Percentiles rank a stretch among this genome's conserved stretches.
Evolutionary conservation across 345 rosid species (phyloP).

Genomic region (Acer negundo): DNA sequence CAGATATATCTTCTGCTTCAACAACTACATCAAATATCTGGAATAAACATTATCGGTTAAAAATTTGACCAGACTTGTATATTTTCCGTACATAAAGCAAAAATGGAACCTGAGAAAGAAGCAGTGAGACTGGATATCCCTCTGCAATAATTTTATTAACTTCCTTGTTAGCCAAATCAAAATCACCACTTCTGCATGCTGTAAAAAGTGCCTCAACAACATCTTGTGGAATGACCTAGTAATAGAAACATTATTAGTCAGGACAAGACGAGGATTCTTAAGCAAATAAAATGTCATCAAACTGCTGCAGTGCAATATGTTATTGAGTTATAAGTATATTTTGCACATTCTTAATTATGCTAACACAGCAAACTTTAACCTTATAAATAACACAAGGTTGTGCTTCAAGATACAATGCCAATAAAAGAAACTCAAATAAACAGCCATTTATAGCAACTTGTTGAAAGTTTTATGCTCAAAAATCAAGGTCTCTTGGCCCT

Average conservation of each 20-base stretch:
- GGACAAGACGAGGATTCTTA: not conserved
- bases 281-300: not conserved
- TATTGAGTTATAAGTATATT: not conserved
- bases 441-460: not conserved
- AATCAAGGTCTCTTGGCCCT: not conserved
- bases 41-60: slow-evolving; percentile 25
- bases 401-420: not conserved
- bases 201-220: slow-evolving; percentile 57
- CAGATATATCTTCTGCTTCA: slow-evolving; percentile 68
- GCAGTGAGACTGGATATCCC: slow-evolving; percentile 90
- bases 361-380: not conserved
- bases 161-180: slow-evolving; percentile 87
- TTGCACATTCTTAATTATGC: not conserved
- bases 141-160: slow-evolving; percentile 78
- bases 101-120: slow-evolving; percentile 69
- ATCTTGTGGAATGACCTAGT: slow-evolving; percentile 74
- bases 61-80: slow-evolving; percentile 1
- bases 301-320: not conserved
- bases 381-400: not conserved
- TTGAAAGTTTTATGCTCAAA: not conserved
- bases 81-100: slow-evolving; percentile 7
- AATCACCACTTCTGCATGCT: slow-evolving; percentile 83
- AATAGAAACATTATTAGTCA: slow-evolving; percentile 6
- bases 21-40: slow-evolving; percentile 75
- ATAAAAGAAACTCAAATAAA: not conserved